phyloP scores from a whole-genome alignment of 2,329 filamentous ascomycete species.

The Colletotrichum nymphaeae region DNA sequence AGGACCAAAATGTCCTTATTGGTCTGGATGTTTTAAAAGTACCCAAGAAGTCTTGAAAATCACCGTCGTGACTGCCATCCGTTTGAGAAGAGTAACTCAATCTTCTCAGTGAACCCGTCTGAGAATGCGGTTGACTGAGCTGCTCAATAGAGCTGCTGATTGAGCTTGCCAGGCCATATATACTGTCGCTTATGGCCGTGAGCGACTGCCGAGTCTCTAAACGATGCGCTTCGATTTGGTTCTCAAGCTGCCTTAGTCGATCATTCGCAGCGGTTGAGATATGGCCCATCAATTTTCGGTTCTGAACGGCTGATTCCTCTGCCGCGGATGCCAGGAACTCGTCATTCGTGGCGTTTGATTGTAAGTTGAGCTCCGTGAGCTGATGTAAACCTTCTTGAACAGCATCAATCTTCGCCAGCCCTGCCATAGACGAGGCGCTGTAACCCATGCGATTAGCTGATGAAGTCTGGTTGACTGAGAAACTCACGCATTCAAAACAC shows the following conservation, averaged over 20 bases:
- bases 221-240: background rate
- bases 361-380: background rate
- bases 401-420: background rate
- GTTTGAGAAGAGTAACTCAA: background rate
- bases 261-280: background rate
- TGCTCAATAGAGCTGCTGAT: too few species aligned
- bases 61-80: too few species aligned
- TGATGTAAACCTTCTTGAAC: background rate
- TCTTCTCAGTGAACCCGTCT: too few species aligned
- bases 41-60: background rate
- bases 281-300: background rate
- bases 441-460: background rate
- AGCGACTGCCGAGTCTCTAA: background rate
- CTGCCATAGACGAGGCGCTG: background rate
- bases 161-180: too few species aligned
- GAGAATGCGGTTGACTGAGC: too few species aligned
- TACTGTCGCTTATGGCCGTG: too few species aligned
- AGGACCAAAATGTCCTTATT: background rate
- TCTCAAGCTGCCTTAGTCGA: background rate
- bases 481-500: background rate
- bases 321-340: background rate
- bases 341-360: background rate
- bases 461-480: background rate
- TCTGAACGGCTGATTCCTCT: background rate
- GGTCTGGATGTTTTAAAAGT: too few species aligned